A percentile compares a stretch with the other conserved stretches of the same genome.
Conservation (phyloP, 148 eudicot genomes). For the Arctostaphylos glauca region DNA sequence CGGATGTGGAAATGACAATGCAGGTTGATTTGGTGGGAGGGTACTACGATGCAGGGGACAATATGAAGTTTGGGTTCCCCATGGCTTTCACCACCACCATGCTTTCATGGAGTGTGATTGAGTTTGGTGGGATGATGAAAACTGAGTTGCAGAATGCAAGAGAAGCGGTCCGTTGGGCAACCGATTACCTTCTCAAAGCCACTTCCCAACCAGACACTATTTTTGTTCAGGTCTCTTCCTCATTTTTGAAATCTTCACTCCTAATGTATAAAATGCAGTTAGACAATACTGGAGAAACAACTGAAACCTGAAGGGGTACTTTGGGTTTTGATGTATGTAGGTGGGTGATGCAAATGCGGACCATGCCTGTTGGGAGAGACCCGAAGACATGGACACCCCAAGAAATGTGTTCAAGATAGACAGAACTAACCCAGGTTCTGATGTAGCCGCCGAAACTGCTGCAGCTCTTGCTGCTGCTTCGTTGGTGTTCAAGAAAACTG, state of each 20-base stretch:
- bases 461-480: conserved; percentile 97
- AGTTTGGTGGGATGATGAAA: conserved; percentile 90
- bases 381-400: conserved; percentile 99
- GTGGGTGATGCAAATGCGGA: conserved; percentile 85
- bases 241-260: background rate
- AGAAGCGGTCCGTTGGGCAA: conserved; percentile 82
- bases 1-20: conserved; percentile 32
- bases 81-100: conserved; percentile 99
- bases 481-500: conserved; percentile 68
- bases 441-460: conserved; percentile 98
- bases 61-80: conserved; percentile 94
- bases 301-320: background rate
- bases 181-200: conserved; percentile 96
- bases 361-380: conserved; percentile 99
- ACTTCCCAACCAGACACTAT: conserved; percentile 81
- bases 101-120: conserved; percentile 95
- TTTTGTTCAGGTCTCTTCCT: conserved; percentile 62
- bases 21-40: conserved; percentile 99
- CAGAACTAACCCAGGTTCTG: conserved; percentile 81
- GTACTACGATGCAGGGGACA: conserved; percentile 97
- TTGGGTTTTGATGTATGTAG: conserved; percentile 29
- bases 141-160: conserved; percentile 72
- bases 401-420: conserved; percentile 79
- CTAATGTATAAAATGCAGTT: background rate
- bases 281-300: background rate